These are phyloP conservation scores for Phytophthora sansomeana DNA, from an alignment of 352 stramenopile genomes.

Conservation along the genomic window DNA sequence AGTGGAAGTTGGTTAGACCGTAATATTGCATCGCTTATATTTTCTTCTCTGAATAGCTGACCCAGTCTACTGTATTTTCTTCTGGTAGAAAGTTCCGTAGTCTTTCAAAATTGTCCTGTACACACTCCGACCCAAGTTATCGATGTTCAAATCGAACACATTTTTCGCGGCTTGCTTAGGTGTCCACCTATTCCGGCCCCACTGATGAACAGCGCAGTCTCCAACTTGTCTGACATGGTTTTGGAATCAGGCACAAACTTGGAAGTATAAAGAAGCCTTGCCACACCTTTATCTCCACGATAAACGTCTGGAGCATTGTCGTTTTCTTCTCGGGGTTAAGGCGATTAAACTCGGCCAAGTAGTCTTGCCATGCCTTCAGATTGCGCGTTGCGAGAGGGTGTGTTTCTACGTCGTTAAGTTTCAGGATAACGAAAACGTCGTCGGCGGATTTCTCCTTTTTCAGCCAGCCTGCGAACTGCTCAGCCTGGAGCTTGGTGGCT, in stretches of 20 bases:
- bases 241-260: background rate
- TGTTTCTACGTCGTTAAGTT: background rate
- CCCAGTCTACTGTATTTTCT: background rate
- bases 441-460: background rate
- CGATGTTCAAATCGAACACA: background rate
- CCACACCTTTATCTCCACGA: background rate
- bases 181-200: background rate
- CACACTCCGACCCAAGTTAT: background rate
- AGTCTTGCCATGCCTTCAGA: background rate
- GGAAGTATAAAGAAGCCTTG: background rate
- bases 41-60: too few species aligned
- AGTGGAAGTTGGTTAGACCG: too few species aligned
- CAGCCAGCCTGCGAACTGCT: background rate
- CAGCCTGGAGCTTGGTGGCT: background rate
- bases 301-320: background rate
- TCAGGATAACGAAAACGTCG: slow-evolving; percentile 1
- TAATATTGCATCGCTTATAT: too few species aligned
- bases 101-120: background rate
- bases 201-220: background rate
- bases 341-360: background rate
- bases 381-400: background rate
- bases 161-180: background rate
- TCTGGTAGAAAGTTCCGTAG: background rate
- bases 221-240: background rate
- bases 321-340: background rate